Evolutionary conservation across 2,329 filamentous ascomycete species (phyloP).

Genomic region (Karstenula rhodostoma): DNA sequence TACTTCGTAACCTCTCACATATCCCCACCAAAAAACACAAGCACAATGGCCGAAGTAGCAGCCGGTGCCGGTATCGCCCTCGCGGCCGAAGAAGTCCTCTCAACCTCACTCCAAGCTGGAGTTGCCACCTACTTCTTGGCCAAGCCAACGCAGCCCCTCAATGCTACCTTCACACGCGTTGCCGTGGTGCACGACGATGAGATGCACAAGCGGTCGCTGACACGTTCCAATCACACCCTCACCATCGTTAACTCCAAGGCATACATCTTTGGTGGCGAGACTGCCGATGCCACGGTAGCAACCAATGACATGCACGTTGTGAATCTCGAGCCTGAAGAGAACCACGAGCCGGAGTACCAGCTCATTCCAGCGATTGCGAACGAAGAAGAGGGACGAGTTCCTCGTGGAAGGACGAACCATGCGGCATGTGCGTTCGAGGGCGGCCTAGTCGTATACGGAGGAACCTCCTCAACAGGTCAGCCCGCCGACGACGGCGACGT

Average conservation of each 20-base stretch:
- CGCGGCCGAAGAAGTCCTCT: constrained; percentile 50
- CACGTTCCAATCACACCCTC: constrained; percentile 50
- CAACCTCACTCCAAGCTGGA: constrained; percentile 49
- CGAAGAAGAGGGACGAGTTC: constrained; percentile 39
- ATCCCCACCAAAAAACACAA: neutral
- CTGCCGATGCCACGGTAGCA: constrained; percentile 44
- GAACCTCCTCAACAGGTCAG: constrained; percentile 39
- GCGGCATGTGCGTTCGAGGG: constrained; percentile 51
- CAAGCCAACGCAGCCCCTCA: constrained; percentile 54
- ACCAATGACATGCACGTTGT: constrained; percentile 55
- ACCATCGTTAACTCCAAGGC: constrained; percentile 53
- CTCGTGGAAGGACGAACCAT: constrained; percentile 48
- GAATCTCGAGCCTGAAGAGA: constrained; percentile 40
- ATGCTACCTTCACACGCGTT: constrained; percentile 53
- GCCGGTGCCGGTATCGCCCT: constrained; percentile 48
- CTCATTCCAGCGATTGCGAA: constrained; percentile 51
- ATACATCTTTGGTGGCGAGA: constrained; percentile 56
- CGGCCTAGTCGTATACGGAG: constrained; percentile 52
- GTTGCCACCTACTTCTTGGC: constrained; percentile 53
- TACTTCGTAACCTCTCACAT: neutral
- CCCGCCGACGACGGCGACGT: constrained; percentile 48
- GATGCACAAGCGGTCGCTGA: constrained; percentile 40
- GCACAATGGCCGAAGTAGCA: constrained; percentile 51
- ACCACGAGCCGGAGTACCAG: constrained; percentile 50
- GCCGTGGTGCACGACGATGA: constrained; percentile 48